These are phyloP conservation scores for Adansonia grandidieri DNA, from an alignment of 441 rosid species.

Conservation along the genomic window DNA sequence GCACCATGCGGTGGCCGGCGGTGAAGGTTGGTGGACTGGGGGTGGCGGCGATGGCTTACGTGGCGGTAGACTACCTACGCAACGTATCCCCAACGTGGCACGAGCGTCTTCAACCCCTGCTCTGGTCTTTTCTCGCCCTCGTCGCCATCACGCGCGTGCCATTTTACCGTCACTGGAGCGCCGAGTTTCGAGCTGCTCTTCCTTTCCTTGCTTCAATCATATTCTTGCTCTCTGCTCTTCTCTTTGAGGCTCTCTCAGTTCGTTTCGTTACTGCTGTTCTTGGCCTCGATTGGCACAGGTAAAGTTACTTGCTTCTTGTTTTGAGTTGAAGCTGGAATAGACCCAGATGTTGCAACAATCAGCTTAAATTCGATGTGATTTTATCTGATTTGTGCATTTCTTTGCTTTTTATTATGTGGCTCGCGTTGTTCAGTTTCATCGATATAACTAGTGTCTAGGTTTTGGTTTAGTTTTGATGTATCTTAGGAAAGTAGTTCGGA, in stretches of 20 bases:
- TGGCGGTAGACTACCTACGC: conserved; percentile 79
- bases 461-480: conserved; percentile 6
- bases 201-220: conserved; percentile 75
- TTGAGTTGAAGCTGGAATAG: not conserved
- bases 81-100: conserved; percentile 78
- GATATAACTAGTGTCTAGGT: not conserved
- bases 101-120: conserved; percentile 71
- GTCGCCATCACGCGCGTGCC: conserved; percentile 73
- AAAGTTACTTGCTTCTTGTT: conserved; percentile 9
- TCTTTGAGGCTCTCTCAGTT: conserved; percentile 79
- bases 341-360: conserved; percentile 16
- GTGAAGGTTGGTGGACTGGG: conserved; percentile 66
- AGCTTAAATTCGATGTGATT: conserved; percentile 6
- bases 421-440: conserved; percentile 20
- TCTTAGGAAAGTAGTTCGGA: conserved; percentile 2
- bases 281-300: conserved; percentile 94
- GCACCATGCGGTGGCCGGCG: conserved; percentile 42
- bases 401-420: not conserved
- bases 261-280: conserved; percentile 86
- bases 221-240: conserved; percentile 74
- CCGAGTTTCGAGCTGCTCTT: conserved; percentile 67
- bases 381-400: conserved; percentile 3
- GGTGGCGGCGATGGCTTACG: conserved; percentile 71
- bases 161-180: conserved; percentile 78
- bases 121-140: conserved; percentile 71